These are phyloP conservation scores for Lithospermum erythrorhizon DNA, from an alignment of 257 asterid species.

Conservation along the genomic window DNA sequence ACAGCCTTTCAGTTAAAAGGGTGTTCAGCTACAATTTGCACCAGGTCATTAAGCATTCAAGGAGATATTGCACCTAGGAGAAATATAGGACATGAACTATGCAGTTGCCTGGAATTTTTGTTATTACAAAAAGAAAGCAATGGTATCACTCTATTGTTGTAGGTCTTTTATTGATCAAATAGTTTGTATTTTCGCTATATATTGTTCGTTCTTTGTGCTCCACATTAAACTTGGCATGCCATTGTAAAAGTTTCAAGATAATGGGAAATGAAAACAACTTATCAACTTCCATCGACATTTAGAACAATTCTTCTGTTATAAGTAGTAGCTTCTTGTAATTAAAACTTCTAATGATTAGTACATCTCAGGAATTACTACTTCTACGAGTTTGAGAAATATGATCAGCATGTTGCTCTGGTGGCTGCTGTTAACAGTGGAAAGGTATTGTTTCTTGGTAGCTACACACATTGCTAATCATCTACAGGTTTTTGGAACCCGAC, in stretches of 20 bases:
- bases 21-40: not conserved
- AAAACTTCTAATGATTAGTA: not conserved
- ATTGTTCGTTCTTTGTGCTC: not conserved
- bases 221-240: not conserved
- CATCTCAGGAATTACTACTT: conserved; percentile 79
- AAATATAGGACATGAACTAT: not conserved
- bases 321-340: not conserved
- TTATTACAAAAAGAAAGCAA: not conserved
- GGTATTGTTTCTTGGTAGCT: conserved; percentile 26
- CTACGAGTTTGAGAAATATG: conserved; percentile 67
- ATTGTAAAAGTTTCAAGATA: not conserved
- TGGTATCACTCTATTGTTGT: not conserved
- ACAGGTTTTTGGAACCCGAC: not conserved
- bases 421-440: conserved; percentile 82
- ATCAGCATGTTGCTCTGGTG: conserved; percentile 64
- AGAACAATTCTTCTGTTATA: not conserved
- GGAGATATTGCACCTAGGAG: not conserved
- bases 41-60: not conserved
- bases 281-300: not conserved
- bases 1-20: not conserved
- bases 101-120: not conserved
- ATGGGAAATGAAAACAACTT: not conserved
- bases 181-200: not conserved
- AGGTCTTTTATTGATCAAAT: not conserved
- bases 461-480: not conserved